Evolutionary conservation across 192 early-diverging fungal genomes (phyloP).

Genomic region (Coemansia sp.): DNA sequence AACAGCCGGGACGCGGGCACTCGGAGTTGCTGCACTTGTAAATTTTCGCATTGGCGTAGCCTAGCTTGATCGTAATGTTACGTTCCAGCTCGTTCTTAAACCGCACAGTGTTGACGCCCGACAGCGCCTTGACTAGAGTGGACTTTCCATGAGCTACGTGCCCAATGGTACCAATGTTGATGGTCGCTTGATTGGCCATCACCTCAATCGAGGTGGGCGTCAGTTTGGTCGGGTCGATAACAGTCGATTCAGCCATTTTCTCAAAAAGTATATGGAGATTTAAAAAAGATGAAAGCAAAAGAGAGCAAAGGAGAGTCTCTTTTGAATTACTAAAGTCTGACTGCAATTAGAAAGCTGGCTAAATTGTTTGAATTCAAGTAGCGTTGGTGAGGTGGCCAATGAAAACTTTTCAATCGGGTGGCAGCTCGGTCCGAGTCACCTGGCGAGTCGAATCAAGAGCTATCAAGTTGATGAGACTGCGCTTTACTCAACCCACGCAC

Average conservation of each 20-base stretch:
- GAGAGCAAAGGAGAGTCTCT: not conserved
- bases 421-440: not conserved
- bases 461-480: too few species aligned
- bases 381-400: not conserved
- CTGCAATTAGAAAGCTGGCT: not conserved
- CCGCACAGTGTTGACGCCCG: conserved; percentile 95
- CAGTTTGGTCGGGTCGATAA: conserved; percentile 38
- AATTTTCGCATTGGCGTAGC: conserved; percentile 99
- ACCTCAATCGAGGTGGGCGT: conserved; percentile 74
- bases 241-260: not conserved
- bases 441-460: not conserved
- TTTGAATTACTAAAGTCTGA: not conserved
- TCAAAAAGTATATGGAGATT: not conserved
- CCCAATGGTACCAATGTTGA: conserved; percentile 99
- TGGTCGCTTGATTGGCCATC: conserved; percentile 96
- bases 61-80: conserved; percentile 99
- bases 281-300: not conserved
- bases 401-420: not conserved
- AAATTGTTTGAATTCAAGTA: not conserved
- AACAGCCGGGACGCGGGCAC: conserved; percentile 96
- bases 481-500: too few species aligned
- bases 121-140: conserved; percentile 97
- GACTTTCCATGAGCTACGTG: conserved; percentile 99
- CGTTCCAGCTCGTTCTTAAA: conserved; percentile 98
- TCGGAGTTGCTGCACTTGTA: conserved; percentile 94